A percentile compares a stretch with the other conserved stretches of the same genome.
Evolutionary conservation across 192 early-diverging fungal genomes (phyloP).

Genomic region (Coemansia sp.): DNA sequence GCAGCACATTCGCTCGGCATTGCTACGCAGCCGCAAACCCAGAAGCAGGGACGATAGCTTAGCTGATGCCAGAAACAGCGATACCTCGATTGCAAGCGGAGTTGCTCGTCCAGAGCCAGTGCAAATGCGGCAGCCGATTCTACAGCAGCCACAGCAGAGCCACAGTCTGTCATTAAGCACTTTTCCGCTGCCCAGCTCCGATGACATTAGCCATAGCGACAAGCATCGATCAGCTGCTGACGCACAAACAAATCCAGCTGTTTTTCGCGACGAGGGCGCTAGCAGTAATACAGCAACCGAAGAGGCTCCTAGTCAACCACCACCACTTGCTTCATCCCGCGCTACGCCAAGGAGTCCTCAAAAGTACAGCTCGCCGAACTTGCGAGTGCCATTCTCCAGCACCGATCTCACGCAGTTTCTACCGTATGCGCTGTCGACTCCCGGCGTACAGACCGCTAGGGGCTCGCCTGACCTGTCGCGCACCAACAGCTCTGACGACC

Average conservation of each 20-base stretch:
- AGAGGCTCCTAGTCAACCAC: neutral
- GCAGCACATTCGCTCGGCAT: slow-evolving; percentile 1
- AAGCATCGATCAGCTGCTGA: neutral
- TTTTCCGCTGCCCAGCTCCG: neutral
- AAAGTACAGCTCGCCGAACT: neutral
- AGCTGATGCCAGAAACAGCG: neutral
- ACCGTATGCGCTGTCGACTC: slow-evolving; percentile 25
- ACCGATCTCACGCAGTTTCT: slow-evolving; percentile 28
- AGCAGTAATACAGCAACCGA: neutral
- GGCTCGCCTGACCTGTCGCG: slow-evolving; percentile 12
- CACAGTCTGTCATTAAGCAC: neutral
- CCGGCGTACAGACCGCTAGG: slow-evolving; percentile 13
- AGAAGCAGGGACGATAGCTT: neutral
- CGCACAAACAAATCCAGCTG: neutral
- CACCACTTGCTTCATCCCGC: neutral
- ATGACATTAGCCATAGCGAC: neutral
- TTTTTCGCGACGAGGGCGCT: neutral
- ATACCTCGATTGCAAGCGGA: neutral
- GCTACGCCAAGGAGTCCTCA: neutral
- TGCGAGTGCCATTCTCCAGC: slow-evolving; percentile 4
- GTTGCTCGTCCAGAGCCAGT: neutral
- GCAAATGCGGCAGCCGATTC: neutral
- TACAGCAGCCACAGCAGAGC: neutral
- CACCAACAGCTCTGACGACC: slow-evolving; percentile 6
- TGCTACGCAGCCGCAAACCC: neutral